Percentiles rank a stretch among this genome's conserved stretches.
Conservation (phyloP, 139 green algal genomes). For the Bryopsis sp. region DNA sequence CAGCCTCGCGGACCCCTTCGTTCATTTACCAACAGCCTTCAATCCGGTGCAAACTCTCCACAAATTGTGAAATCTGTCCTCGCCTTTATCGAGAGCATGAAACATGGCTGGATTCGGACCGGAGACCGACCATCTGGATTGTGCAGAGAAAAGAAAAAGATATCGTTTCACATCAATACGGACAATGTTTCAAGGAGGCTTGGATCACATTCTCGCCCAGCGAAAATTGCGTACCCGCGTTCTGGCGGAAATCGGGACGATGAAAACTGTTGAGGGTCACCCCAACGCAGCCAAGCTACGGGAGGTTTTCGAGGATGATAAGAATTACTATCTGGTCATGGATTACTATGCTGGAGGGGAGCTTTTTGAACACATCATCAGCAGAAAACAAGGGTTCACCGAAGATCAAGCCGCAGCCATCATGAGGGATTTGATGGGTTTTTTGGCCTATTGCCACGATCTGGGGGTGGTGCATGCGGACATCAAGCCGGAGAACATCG, state of each 20-base stretch:
- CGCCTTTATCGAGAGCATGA: too few relatives aligned
- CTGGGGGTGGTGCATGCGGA: slow-evolving; percentile 82
- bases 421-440: slow-evolving; percentile 38
- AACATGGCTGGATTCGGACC: too few relatives aligned
- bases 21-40: too few relatives aligned
- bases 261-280: slow-evolving; percentile 46
- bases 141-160: too few relatives aligned
- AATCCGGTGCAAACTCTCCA: too few relatives aligned
- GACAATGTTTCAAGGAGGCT: too few relatives aligned
- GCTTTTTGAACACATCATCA: slow-evolving; percentile 53
- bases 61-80: too few relatives aligned
- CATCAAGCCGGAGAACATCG: slow-evolving; percentile 86
- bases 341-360: slow-evolving; percentile 34
- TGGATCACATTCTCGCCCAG: too few relatives aligned
- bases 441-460: slow-evolving; percentile 68
- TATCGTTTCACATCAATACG: too few relatives aligned
- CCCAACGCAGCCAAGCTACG: slow-evolving; percentile 42
- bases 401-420: slow-evolving; percentile 37
- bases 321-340: slow-evolving; percentile 47
- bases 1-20: too few relatives aligned
- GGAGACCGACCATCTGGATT: too few relatives aligned
- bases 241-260: slow-evolving; percentile 48
- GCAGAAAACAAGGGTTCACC: slow-evolving; percentile 31
- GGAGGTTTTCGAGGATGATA: slow-evolving; percentile 36
- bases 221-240: too few relatives aligned